Conservation (phyloP, 306 rosid genomes). For the Trifolium pratense region DNA sequence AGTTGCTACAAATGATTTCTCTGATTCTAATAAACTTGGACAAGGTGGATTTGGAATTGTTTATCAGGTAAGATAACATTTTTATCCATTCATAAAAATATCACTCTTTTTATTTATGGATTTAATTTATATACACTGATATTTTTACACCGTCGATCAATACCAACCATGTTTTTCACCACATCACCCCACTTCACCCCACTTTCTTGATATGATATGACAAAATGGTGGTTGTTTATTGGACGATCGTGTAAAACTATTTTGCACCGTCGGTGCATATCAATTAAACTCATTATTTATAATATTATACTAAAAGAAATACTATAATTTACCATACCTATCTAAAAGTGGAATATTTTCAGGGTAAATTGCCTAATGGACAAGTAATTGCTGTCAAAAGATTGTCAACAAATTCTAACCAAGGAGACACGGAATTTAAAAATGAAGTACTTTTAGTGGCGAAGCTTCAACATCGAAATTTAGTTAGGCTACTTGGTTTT, state of each 20-base stretch:
- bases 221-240: too few species aligned
- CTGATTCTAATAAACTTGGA: constrained; percentile 44
- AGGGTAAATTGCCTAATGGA: constrained; percentile 36
- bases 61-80: not conserved
- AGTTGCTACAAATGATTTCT: constrained; percentile 43
- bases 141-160: too few species aligned
- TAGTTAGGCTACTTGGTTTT: constrained; percentile 48
- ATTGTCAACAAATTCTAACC: constrained; percentile 34
- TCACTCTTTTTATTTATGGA: not conserved
- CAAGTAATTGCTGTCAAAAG: constrained; percentile 44
- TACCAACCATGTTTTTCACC: too few species aligned
- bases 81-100: not conserved
- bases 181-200: too few species aligned
- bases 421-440: constrained; percentile 55
- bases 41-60: constrained; percentile 53
- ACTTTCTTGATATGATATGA: too few species aligned
- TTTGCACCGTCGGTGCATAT: too few species aligned
- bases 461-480: constrained; percentile 45
- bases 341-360: not conserved
- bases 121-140: too few species aligned
- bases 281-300: too few species aligned
- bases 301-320: not conserved
- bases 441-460: constrained; percentile 54
- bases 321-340: not conserved
- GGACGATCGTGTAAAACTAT: too few species aligned